phyloP scores from a whole-genome alignment of 352 stramenopile species.

The Phytophthora boehmeriae region DNA sequence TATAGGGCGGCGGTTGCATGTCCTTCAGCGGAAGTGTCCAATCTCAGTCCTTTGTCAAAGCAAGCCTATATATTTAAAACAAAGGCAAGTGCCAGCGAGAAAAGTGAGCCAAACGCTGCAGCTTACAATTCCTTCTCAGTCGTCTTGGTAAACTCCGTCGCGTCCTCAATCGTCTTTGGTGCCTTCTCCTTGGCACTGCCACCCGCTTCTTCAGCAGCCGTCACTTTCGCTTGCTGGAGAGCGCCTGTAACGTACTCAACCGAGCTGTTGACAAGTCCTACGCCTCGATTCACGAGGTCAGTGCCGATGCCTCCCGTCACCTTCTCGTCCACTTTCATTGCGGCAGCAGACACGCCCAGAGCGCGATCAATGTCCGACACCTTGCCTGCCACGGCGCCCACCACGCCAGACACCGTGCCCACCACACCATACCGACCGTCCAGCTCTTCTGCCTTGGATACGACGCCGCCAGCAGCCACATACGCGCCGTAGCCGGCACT shows the following conservation, averaged over 20 bases:
- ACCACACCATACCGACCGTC: conserved; percentile 63
- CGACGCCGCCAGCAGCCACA: conserved; percentile 54
- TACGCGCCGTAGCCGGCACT: conserved; percentile 58
- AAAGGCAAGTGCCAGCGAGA: background rate
- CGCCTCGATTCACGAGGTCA: conserved; percentile 53
- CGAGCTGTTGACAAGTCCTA: conserved; percentile 63
- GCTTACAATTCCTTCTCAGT: conserved; percentile 29
- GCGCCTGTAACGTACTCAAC: conserved; percentile 72
- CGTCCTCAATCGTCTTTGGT: conserved; percentile 35
- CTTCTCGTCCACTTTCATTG: conserved; percentile 71
- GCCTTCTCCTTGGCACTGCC: conserved; percentile 29
- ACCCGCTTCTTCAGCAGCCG: conserved; percentile 40
- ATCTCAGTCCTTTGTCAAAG: no score
- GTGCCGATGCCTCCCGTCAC: conserved; percentile 72
- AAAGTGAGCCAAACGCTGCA: background rate
- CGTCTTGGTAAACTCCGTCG: conserved; percentile 20
- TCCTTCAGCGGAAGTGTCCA: background rate
- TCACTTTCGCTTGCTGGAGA: conserved; percentile 69
- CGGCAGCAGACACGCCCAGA: conserved; percentile 68
- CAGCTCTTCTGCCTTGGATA: conserved; percentile 65
- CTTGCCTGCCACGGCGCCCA: conserved; percentile 55
- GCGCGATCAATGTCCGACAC: conserved; percentile 62
- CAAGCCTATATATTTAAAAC: conserved; percentile 21
- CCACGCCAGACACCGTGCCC: conserved; percentile 52
- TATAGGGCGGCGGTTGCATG: conserved; percentile 30